Base-by-base conservation (phyloP, 768 basidiomycete species). In the Termitomyces heimii region DNA sequence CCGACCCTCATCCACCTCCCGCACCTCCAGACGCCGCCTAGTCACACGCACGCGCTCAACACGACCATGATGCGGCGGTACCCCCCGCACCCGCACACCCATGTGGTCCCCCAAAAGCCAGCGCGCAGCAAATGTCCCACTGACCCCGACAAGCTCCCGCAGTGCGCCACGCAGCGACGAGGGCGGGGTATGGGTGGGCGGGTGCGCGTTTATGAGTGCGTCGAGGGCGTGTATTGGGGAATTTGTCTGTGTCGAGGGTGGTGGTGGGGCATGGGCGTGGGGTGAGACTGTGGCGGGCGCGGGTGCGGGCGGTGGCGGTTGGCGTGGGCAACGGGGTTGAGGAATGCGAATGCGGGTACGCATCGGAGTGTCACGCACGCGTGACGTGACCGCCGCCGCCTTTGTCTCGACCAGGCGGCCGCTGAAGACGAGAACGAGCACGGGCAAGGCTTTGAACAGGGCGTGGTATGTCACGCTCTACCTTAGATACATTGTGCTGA, bases 291-390 rank as follows among this genome's bases (percentile, higher is more conserved):
- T 20, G 40, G 43, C 13, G 3, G 43, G 20, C 20, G 42, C 12
- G 20, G 3, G 42, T 10, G 35, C 5, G 35, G 14, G 16, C 4
- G 16, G 35, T 5, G 5, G 35, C 4, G 1, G 34, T 35, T 16
- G 12, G 9, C 34, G 5, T 10, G 2, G 34, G 34, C 34, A 14
- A 14, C 34, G 1, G 6, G 13, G 1, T 37, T 37, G 2, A 1
- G 1, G 3, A 0, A 37, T n/a, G n/a, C n/a, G n/a, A n/a, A n/a
- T n/a, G n/a, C n/a, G n/a, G 16, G 2, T 14, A 6, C 5, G 35
- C 35, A 22, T 13, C 9, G 22, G 10, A 3, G 5, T 18, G 45
- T 47, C 18, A 47, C 28, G 13, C 3, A 12, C 26, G 28, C 24
- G 44, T 47, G 45, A 47, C 45, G 43, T 43, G 40, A n/a, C n/a